Evolutionary conservation across 371 early-diverging fungal genomes (phyloP).

Genomic region (Mortierella polycephala): DNA sequence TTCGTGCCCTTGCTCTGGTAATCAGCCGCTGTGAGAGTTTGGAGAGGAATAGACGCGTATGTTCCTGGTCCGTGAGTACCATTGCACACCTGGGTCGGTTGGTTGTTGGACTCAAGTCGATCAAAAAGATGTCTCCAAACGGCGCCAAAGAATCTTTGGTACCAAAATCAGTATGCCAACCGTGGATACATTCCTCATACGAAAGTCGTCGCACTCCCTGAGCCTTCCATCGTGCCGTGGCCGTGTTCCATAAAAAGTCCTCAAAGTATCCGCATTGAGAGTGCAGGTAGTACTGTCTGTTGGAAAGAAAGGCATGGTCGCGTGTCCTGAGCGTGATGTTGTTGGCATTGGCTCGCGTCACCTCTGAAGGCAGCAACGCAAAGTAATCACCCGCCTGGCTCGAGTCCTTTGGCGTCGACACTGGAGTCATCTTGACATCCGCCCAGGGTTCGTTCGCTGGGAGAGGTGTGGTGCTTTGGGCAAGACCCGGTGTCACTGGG

Average conservation of each 20-base stretch:
- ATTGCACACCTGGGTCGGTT: conserved; percentile 22
- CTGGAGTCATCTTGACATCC: conserved; percentile 14
- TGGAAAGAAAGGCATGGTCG: conserved; percentile 50
- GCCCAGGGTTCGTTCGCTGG: conserved; percentile 1
- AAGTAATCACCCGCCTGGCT: conserved; percentile 44
- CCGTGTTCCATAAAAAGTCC: conserved; percentile 47
- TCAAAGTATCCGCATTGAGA: conserved; percentile 51
- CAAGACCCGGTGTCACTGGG: conserved; percentile 48
- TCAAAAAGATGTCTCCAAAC: conserved; percentile 48
- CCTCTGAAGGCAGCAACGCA: conserved; percentile 35
- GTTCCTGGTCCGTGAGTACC: conserved; percentile 42
- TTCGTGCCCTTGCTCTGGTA: conserved; percentile 27
- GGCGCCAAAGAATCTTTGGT: conserved; percentile 16
- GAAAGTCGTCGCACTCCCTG: conserved; percentile 27
- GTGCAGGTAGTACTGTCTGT: conserved; percentile 44
- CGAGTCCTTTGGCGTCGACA: conserved; percentile 19
- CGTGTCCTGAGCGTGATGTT: conserved; percentile 52
- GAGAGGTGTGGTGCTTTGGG: conserved; percentile 41
- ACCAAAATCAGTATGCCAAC: conserved; percentile 31
- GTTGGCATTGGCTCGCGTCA: conserved; percentile 53
- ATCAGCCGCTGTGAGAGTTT: conserved; percentile 32
- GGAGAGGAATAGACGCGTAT: conserved; percentile 25
- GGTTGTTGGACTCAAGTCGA: conserved; percentile 46
- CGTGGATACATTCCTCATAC: conserved; percentile 36
- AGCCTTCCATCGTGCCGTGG: conserved; percentile 36